Evolutionary conservation across 306 rosid genomes (phyloP), one percentile per base, ranked within the genome.

Genomic region (Rosa multiflora): DNA sequence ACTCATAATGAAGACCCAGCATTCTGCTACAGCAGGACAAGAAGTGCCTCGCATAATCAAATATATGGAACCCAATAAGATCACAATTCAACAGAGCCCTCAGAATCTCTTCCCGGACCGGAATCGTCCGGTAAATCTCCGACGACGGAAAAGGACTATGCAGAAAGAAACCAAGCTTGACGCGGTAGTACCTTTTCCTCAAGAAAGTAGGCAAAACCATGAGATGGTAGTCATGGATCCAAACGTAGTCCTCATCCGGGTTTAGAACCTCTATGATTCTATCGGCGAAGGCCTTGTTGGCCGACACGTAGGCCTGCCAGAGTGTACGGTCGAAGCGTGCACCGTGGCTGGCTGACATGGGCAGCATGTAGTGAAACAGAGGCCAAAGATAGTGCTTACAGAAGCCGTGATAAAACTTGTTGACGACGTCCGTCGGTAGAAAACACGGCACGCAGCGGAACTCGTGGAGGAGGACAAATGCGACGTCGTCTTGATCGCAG

Each of bases 371-470:
- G 72, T 91, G 97, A 42, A 91, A 91, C 68, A 91, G 75, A 47
- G 97, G 97, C 97, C 97, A 91, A 0, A 91, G 93, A 20, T 91
- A 91, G 78, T 91, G 97, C 88, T 91, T 91, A 72, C 94, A 91
- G 73, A 91, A 91, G 0, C 97, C 94, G 29, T 91, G 97, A 70
- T 91, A 91, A 74, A 79, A 91, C 20, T 39, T 58, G 75, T 76
- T 82, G 8, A 78, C 87, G 46, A 74, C 55, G 1, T 90, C 90
- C 0, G 37, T 0, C 2, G 92, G 82, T 10, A 90, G 61, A 69
- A 92, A 92, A 6, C 89, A 83, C 0, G 97, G 95, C 0, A 92
- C 91, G n/a, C 95, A 92, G 0, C 86, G 88, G 61, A 92, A 88
- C 78, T 80, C 73, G 0, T 88, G 85, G 0, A 82, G 80, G 17